These are phyloP conservation scores for Trypanosoma mega DNA, from an alignment of 208 protist species.

Conservation along the genomic window DNA sequence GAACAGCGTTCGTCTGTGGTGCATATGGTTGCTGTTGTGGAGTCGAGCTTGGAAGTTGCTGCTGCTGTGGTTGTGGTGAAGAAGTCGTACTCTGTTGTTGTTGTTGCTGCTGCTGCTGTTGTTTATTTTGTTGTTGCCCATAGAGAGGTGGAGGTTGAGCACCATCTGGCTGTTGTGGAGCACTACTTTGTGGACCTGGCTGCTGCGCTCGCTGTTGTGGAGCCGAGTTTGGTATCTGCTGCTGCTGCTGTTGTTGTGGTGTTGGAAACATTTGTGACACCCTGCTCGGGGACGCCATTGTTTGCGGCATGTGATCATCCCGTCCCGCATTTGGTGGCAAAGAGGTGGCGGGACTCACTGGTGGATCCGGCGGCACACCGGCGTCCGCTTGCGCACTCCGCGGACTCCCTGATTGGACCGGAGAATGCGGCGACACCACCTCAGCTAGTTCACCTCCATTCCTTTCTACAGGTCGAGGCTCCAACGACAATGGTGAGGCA, in stretches of 20 bases:
- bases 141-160: slow-evolving; percentile 1
- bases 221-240: background rate
- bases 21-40: slow-evolving; percentile 20
- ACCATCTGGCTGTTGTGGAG: too few species aligned
- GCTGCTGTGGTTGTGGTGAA: background rate
- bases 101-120: slow-evolving; percentile 11
- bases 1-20: background rate
- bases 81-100: slow-evolving; percentile 2
- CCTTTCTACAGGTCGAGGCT: background rate
- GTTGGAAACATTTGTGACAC: slow-evolving; percentile 6
- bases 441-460: too few species aligned
- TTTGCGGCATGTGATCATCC: slow-evolving; percentile 2
- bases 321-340: too few species aligned
- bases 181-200: too few species aligned
- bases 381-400: background rate
- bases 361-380: slow-evolving; percentile 1
- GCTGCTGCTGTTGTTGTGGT: slow-evolving; percentile 6
- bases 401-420: slow-evolving; percentile 4
- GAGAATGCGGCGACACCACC: slow-evolving; percentile 24
- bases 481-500: background rate
- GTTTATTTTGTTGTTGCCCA: slow-evolving; percentile 5
- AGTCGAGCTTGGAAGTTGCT: slow-evolving; percentile 12
- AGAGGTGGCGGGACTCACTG: slow-evolving; percentile 16
- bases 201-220: slow-evolving; percentile 13
- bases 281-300: slow-evolving; percentile 6